These are phyloP conservation scores for Pestalotiopsis sp. DNA, from an alignment of 2,329 filamentous ascomycete species.

Conservation along the genomic window DNA sequence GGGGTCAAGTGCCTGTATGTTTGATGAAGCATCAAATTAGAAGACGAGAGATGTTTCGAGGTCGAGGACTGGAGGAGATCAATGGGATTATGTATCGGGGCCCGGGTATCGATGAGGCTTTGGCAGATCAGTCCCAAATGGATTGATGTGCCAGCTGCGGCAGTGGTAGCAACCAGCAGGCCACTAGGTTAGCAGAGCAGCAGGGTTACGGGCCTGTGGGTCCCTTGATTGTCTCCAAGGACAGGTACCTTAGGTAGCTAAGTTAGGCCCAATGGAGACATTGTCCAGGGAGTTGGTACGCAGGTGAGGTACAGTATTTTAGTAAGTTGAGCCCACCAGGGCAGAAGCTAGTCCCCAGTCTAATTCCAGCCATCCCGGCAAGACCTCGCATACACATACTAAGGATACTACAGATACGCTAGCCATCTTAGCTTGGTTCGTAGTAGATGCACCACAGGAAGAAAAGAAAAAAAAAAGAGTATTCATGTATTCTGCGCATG, in stretches of 20 bases:
- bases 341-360: not conserved
- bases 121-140: not conserved
- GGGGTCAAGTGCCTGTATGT: not conserved
- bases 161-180: not conserved
- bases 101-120: not conserved
- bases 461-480: not conserved
- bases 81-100: conserved; percentile 31
- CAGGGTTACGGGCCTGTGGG: not conserved
- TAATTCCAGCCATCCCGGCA: not conserved
- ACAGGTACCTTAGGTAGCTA: not conserved
- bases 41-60: conserved; percentile 17
- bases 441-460: too few relatives aligned
- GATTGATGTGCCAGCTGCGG: not conserved
- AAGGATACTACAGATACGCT: not conserved
- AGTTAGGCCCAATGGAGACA: not conserved
- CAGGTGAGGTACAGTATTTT: not conserved
- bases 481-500: not conserved
- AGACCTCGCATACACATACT: not conserved
- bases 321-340: not conserved
- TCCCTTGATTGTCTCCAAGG: not conserved
- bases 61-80: conserved; percentile 23
- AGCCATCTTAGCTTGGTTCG: not conserved
- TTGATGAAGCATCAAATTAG: conserved; percentile 17
- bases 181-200: too few relatives aligned
- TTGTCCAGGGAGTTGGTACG: not conserved